Evolutionary conservation across 441 rosid genomes (phyloP), one percentile per base, ranked within the genome.

Genomic region (Euphorbia corollata): DNA sequence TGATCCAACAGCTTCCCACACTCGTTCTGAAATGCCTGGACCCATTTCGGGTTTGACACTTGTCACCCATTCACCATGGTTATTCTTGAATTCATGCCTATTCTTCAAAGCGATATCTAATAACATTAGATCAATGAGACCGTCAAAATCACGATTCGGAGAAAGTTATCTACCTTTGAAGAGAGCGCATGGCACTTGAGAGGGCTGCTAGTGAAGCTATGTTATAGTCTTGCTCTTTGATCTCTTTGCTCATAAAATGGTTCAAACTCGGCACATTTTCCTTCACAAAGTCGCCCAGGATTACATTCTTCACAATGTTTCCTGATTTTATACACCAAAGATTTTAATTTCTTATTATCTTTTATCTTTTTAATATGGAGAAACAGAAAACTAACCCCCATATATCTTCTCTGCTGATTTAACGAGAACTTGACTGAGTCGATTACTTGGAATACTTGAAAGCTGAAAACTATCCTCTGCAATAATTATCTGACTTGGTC

Each of bases 31-130:
- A 82, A 89, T 78, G 50, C 85, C 83, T 0, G 96, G 93, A 76
- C 97, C 96, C 57, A 93, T 75, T 61, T 79, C 60, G 34, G 97
- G 96, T 50, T 87, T 93, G 61, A 85, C 87, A 27, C 71, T 71
- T 3, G 74, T 79, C 55, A 90, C 63, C 97, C 95, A 87, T 76
- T 87, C 86, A 32, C 86, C 84, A 50, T 90, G 93, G 75, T 89
- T 82, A 4, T 75, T 83, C 87, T 87, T 91, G 84, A 93, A 93
- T 68, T 93, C 97, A 64, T 75, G 76, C 87, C 94, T 89, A 70
- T 2, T 58, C 61, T 70, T 68, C 69, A 74, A 65, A 72, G 16
- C 18, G 41, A 55, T 51, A 73, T 20, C 32, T 68, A 68, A 70
- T 74, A 27, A 27, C 32, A 27, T 27, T 27, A 27, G 4, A 61